These are phyloP conservation scores for Trifolium repens DNA, from an alignment of 306 rosid genomes.

Conservation along the genomic window DNA sequence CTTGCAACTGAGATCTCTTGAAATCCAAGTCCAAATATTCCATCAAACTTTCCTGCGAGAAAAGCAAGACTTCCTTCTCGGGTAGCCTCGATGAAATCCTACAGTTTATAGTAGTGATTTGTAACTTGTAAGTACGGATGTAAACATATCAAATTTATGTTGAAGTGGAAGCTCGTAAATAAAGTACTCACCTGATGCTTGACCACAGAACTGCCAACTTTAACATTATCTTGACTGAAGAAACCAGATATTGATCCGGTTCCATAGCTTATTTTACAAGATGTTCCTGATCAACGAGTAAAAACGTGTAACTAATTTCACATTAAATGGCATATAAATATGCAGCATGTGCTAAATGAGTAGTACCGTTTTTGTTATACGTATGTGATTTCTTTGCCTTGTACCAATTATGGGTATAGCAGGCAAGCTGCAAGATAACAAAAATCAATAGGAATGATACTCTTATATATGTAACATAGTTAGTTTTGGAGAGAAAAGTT, in stretches of 20 bases:
- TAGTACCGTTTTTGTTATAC: constrained; percentile 63
- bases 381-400: constrained; percentile 71
- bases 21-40: constrained; percentile 88
- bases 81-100: constrained; percentile 85
- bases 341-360: not conserved
- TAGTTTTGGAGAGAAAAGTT: constrained; percentile 16
- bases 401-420: constrained; percentile 78
- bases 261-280: constrained; percentile 78
- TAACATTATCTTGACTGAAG: constrained; percentile 79
- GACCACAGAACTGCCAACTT: constrained; percentile 63
- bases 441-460: constrained; percentile 26
- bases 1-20: constrained; percentile 77
- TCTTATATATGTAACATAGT: constrained; percentile 1
- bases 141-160: constrained; percentile 19
- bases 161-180: constrained; percentile 30
- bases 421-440: constrained; percentile 62
- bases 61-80: constrained; percentile 74
- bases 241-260: constrained; percentile 83
- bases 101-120: constrained; percentile 34
- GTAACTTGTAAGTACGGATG: constrained; percentile 32
- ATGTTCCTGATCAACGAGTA: constrained; percentile 63
- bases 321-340: not conserved
- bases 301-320: constrained; percentile 21
- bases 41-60: constrained; percentile 75
- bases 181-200: constrained; percentile 63